These are phyloP conservation scores for Hydrangea macrophylla DNA, from an alignment of 148 eudicot species.

Conservation along the genomic window DNA sequence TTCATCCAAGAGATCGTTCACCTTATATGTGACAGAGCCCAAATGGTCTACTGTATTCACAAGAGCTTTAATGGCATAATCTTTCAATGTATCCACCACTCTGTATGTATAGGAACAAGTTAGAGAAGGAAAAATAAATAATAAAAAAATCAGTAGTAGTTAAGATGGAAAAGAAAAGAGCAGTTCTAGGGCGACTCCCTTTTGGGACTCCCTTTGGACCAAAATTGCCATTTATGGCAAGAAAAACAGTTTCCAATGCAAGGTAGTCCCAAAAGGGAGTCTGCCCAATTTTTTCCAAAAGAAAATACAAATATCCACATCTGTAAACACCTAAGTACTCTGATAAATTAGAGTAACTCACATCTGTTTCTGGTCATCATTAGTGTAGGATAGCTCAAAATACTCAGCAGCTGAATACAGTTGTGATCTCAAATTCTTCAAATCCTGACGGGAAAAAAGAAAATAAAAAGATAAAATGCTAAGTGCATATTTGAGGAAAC, in stretches of 20 bases:
- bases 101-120: constrained; percentile 33
- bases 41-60: constrained; percentile 81
- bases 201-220: no score
- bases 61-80: constrained; percentile 69
- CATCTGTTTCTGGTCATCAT: constrained; percentile 67
- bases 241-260: no score
- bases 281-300: no score
- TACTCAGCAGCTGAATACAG: constrained; percentile 94
- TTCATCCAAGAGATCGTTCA: constrained; percentile 61
- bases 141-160: background rate
- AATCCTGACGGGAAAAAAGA: constrained; percentile 53
- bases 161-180: background rate
- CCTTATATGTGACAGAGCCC: constrained; percentile 68
- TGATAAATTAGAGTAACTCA: constrained; percentile 26
- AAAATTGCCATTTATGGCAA: no score
- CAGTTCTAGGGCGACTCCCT: no score
- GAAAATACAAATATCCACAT: background rate
- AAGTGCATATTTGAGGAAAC: background rate
- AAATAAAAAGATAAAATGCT: background rate
- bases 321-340: background rate
- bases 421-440: constrained; percentile 82
- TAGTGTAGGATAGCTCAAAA: constrained; percentile 62
- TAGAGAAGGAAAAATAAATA: background rate
- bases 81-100: constrained; percentile 66
- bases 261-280: no score